Conservation (phyloP, 805 yeast genomes). For the Wickerhamomyces rabaulensis region DNA sequence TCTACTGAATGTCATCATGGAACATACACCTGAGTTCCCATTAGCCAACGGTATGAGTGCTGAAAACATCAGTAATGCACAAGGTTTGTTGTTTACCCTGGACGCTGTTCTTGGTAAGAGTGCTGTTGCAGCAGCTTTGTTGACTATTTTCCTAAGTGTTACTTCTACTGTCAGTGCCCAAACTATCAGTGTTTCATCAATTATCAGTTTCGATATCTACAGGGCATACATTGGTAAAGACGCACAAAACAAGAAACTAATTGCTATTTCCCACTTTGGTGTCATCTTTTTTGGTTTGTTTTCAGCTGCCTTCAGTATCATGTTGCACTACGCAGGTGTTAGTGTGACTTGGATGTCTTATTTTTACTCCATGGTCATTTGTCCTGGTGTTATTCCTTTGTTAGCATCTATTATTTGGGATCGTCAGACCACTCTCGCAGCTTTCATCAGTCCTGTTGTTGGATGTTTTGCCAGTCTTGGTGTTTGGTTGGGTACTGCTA, state of each 20-base stretch:
- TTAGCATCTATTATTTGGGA: constrained; percentile 31
- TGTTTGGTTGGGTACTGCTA: constrained; percentile 29
- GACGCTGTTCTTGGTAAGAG: constrained; percentile 46
- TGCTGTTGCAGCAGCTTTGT: constrained; percentile 31
- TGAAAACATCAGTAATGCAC: constrained; percentile 32
- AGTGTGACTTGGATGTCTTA: constrained; percentile 11
- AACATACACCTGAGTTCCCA: constrained; percentile 25
- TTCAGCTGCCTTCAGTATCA: constrained; percentile 32
- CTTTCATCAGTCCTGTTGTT: constrained; percentile 27
- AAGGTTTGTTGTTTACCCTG: constrained; percentile 30
- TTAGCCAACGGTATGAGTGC: constrained; percentile 33
- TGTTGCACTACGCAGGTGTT: constrained; percentile 27
- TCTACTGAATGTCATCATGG: constrained; percentile 27
- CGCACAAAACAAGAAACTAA: constrained; percentile 32
- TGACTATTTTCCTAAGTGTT: constrained; percentile 34
- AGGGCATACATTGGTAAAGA: constrained; percentile 31
- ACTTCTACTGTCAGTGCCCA: constrained; percentile 39
- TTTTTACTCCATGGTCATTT: constrained; percentile 29
- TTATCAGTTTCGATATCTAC: constrained; percentile 34
- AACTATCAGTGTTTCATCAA: constrained; percentile 34
- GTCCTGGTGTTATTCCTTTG: constrained; percentile 36
- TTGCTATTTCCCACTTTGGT: constrained; percentile 28
- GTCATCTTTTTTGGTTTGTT: constrained; percentile 35
- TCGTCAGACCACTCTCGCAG: constrained; percentile 26
- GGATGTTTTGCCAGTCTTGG: constrained; percentile 28